Evolutionary conservation across 306 rosid genomes (phyloP).

Genomic region (Ammopiptanthus mongolicus): DNA sequence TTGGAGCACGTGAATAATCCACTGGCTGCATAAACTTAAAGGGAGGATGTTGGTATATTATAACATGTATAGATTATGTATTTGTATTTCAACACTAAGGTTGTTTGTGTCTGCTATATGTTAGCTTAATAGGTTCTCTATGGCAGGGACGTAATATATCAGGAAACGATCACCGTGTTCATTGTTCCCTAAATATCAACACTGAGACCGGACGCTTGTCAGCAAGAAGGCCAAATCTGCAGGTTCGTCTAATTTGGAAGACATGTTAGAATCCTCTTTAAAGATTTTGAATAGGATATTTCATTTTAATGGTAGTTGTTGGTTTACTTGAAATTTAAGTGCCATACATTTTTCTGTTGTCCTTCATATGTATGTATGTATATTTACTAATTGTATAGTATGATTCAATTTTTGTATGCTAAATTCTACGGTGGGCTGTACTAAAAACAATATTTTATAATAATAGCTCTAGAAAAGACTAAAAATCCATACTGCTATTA

Average conservation of each 20-base stretch:
- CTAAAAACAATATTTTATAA: neutral
- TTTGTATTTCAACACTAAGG: neutral
- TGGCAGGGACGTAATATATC: constrained; percentile 79
- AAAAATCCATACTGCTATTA: neutral
- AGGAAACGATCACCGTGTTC: constrained; percentile 74
- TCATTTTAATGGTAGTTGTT: neutral
- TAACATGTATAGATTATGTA: neutral
- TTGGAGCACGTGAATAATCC: constrained; percentile 2
- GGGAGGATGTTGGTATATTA: neutral
- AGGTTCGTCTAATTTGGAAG: constrained; percentile 46
- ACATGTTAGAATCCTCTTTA: neutral
- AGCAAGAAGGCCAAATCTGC: constrained; percentile 93
- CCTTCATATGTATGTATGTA: neutral
- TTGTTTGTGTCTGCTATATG: neutral
- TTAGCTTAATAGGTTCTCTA: constrained; percentile 17
- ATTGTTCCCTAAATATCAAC: constrained; percentile 88
- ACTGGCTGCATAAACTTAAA: neutral
- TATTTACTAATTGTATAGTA: constrained; percentile 9
- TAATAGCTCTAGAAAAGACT: neutral
- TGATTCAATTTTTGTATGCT: neutral
- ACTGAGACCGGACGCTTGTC: constrained; percentile 96
- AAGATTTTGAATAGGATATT: neutral
- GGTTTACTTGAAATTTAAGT: neutral
- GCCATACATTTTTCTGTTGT: neutral
- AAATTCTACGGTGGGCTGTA: neutral